These are phyloP conservation scores for Capsicum baccatum DNA, from an alignment of 257 asterid genomes.

Conservation along the genomic window DNA sequence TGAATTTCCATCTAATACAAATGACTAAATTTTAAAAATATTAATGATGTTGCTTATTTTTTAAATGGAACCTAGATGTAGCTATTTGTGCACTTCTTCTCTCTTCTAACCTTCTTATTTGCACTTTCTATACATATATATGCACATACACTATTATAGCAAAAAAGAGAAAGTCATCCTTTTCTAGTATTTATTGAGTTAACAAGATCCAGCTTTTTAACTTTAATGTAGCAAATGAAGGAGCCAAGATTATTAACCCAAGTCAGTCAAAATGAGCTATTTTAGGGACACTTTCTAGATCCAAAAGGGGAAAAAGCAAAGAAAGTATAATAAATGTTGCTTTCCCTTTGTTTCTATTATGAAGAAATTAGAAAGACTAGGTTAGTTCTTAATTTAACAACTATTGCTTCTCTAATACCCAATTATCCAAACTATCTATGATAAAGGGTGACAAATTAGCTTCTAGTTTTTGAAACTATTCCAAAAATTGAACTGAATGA, in stretches of 20 bases:
- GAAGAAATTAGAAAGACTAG: background rate
- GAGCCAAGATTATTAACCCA: constrained; percentile 15
- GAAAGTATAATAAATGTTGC: background rate
- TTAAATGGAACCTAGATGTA: background rate
- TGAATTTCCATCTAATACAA: background rate
- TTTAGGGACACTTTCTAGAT: background rate
- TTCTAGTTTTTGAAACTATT: background rate
- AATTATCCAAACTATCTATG: background rate
- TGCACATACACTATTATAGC: background rate
- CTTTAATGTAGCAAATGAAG: background rate
- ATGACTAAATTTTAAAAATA: background rate
- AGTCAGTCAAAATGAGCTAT: background rate
- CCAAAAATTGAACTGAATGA: background rate
- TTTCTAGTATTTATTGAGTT: background rate
- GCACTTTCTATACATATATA: background rate
- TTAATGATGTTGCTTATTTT: background rate
- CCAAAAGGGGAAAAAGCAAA: background rate
- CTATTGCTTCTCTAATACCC: background rate
- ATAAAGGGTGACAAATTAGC: background rate
- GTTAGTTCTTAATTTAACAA: background rate
- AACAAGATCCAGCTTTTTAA: background rate
- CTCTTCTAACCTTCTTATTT: background rate
- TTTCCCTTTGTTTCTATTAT: background rate
- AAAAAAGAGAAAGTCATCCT: too few species aligned
- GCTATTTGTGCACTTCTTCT: background rate